Evolutionary conservation across 108 stramenopile species (phyloP).

Genomic region (Phaeodactylum tricornutum): DNA sequence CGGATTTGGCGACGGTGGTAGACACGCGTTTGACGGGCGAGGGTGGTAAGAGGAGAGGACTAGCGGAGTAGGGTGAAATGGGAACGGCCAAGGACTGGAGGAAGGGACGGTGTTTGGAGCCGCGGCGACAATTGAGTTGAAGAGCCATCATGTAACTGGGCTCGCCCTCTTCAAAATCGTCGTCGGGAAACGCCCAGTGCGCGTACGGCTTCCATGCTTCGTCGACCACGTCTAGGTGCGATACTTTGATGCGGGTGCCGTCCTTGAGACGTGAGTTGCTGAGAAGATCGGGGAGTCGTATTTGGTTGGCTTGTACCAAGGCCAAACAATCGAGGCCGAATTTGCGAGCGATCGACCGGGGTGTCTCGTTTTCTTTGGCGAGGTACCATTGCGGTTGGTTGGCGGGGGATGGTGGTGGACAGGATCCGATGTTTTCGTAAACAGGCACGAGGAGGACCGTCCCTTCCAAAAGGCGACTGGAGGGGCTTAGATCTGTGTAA

Average conservation of each 20-base stretch:
- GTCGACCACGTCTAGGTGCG: slow-evolving; percentile 50
- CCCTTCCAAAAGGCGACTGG: slow-evolving; percentile 45
- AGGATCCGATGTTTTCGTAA: not conserved
- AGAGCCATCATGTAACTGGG: slow-evolving; percentile 85
- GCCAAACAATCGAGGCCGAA: slow-evolving; percentile 44
- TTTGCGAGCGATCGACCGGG: slow-evolving; percentile 60
- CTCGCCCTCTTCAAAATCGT: slow-evolving; percentile 53
- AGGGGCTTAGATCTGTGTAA: slow-evolving; percentile 33
- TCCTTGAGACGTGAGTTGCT: slow-evolving; percentile 47
- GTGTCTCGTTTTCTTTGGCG: slow-evolving; percentile 79
- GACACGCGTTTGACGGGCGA: slow-evolving; percentile 1
- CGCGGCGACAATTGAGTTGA: slow-evolving; percentile 48
- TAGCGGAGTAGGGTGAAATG: slow-evolving; percentile 23
- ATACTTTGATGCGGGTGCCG: slow-evolving; percentile 68
- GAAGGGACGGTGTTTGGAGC: slow-evolving; percentile 29
- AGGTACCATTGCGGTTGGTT: slow-evolving; percentile 57
- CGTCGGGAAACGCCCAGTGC: slow-evolving; percentile 89
- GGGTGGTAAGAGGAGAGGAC: not conserved
- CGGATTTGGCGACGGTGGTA: slow-evolving; percentile 6
- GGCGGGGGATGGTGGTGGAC: not conserved
- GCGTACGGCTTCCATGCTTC: slow-evolving; percentile 54
- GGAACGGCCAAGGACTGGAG: slow-evolving; percentile 49
- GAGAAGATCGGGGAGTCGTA: slow-evolving; percentile 45
- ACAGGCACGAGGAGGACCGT: slow-evolving; percentile 56
- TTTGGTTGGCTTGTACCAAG: slow-evolving; percentile 53